Evolutionary conservation across 2,329 filamentous ascomycete species (phyloP).

Genomic region (Hypoxylon sp.): DNA sequence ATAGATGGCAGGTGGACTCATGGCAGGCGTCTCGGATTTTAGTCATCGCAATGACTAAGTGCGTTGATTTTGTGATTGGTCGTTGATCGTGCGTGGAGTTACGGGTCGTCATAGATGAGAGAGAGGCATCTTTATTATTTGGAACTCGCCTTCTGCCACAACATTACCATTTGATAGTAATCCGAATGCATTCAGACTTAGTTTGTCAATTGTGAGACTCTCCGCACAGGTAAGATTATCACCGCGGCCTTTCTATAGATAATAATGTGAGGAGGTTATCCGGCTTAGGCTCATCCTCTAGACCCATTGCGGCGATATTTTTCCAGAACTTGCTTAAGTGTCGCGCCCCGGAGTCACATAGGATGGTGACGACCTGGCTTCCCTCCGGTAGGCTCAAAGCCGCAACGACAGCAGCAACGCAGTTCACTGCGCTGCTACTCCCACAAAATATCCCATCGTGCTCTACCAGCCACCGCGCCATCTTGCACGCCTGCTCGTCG

Average conservation of each 20-base stretch:
- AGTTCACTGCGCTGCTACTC: slow-evolving; percentile 97
- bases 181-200: slow-evolving; percentile 17
- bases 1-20: slow-evolving; percentile 35
- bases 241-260: slow-evolving; percentile 58
- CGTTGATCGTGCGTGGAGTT: slow-evolving; percentile 41
- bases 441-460: slow-evolving; percentile 95
- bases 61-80: slow-evolving; percentile 32
- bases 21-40: slow-evolving; percentile 35
- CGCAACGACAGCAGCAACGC: slow-evolving; percentile 81
- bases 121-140: slow-evolving; percentile 3
- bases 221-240: slow-evolving; percentile 13
- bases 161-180: slow-evolving; percentile 17
- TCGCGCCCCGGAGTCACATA: slow-evolving; percentile 86
- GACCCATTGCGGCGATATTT: slow-evolving; percentile 75
- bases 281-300: slow-evolving; percentile 70
- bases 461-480: slow-evolving; percentile 98
- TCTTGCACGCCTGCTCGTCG: slow-evolving; percentile 88
- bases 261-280: slow-evolving; percentile 67
- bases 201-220: slow-evolving; percentile 1
- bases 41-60: slow-evolving; percentile 22
- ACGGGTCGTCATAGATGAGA: slow-evolving; percentile 15
- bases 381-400: slow-evolving; percentile 74
- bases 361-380: slow-evolving; percentile 82
- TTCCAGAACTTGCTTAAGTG: slow-evolving; percentile 91
- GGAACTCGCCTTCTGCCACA: neutral